Base-by-base conservation (phyloP, 768 basidiomycete species). In the Antrodiella citrinella region DNA sequence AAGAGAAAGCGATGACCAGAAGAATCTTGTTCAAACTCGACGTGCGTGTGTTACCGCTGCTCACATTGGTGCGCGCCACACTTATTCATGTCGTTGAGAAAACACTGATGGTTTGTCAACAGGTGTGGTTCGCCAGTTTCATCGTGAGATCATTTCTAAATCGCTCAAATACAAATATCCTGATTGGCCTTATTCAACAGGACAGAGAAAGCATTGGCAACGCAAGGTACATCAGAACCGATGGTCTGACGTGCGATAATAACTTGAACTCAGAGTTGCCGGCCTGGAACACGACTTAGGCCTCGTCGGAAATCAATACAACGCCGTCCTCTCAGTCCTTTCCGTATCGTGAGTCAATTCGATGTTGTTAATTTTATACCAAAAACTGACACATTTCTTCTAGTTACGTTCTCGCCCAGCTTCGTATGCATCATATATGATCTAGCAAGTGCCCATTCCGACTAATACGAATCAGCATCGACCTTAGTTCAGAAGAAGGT, bases 181-280 rank as follows among this genome's bases (percentile, higher is more conserved):
- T 43, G n/a, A 43, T 43, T 18, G 41, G 30, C 7, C 7, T 35
- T 9, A 43, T n/a, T 18, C 35, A 18, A 5, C 41, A 43, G 41
- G 80, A 82, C 60, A 62, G 80, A 54, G 76, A 76, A 38, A 82
- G 81, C 57, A 66, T 81, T 44, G 80, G 80, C 18, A 81, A 82
- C 63, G 79, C 80, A 21, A 73, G 71, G 78, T 76, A 51, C 25
- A 54, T 9, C 19, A n/a, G 41, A 7, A 22, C 19, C 7, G 19
- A 5, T n/a, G 5, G 7, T 5, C 41, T 7, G 41, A 19, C n/a
- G 5, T 30, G 41, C 41, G n/a, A 19, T 43, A 43, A 7, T 22
- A 19, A 43, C 19, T 43, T 5, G 9, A 18, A 18, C 9, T 9
- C 41, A 80, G 81, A 48, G 81, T 84, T 51, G 76, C 76, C 19